Percentiles rank a stretch among this genome's conserved stretches.
phyloP scores from a whole-genome alignment of 345 rosid species.

The Microthlaspi erraticum region DNA sequence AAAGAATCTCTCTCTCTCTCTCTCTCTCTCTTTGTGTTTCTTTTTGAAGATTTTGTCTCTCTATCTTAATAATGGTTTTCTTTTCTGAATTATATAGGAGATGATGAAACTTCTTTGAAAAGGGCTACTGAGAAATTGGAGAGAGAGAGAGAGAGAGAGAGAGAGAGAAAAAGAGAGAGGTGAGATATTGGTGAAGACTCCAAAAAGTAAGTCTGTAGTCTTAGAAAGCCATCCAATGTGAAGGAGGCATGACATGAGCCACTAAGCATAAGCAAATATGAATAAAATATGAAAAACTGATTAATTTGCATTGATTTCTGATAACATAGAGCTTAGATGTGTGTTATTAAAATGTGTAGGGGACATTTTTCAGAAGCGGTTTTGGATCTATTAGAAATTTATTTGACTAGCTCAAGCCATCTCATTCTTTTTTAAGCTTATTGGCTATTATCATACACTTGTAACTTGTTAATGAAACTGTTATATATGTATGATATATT shows the following conservation, averaged over 20 bases:
- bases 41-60: slow-evolving; percentile 30
- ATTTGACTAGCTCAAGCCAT: slow-evolving; percentile 43
- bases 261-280: slow-evolving; percentile 3
- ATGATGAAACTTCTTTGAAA: slow-evolving; percentile 44
- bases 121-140: slow-evolving; percentile 12
- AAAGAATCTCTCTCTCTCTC: slow-evolving; percentile 16
- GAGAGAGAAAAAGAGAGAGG: slow-evolving; percentile 32
- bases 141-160: slow-evolving; percentile 38
- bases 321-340: slow-evolving; percentile 20
- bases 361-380: slow-evolving; percentile 22
- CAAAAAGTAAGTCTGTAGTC: slow-evolving; percentile 36
- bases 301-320: background rate
- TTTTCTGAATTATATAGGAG: slow-evolving; percentile 39
- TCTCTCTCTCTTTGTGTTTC: slow-evolving; percentile 17
- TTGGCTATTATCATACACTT: slow-evolving; percentile 36
- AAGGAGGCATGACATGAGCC: slow-evolving; percentile 17
- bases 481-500: slow-evolving; percentile 38
- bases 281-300: slow-evolving; percentile 16
- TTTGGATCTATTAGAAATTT: slow-evolving; percentile 33
- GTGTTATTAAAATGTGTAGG: slow-evolving; percentile 23
- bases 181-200: slow-evolving; percentile 43
- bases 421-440: slow-evolving; percentile 12
- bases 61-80: slow-evolving; percentile 13
- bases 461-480: slow-evolving; percentile 36
- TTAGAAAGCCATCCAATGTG: slow-evolving; percentile 34